Base-by-base conservation (phyloP, 108 stramenopile species). In the Pseudonitzschia multistriata region DNA sequence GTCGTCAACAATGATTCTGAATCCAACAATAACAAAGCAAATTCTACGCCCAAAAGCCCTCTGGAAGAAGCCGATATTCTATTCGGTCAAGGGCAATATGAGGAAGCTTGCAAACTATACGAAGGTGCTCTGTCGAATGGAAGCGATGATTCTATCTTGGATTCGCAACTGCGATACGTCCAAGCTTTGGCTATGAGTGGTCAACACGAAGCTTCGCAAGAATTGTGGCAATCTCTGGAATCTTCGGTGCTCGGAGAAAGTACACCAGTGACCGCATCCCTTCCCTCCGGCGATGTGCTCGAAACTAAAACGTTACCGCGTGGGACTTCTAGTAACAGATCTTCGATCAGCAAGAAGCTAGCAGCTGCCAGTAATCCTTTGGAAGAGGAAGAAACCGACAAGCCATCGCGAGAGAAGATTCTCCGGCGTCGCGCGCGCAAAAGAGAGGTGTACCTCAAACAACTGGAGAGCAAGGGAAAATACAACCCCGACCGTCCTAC, bases 401-500 rank as follows among this genome's bases (percentile, higher is more conserved):
- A 35, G 67, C 79, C 27, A 72, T 71, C 59, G 67, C 71, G 68
- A 39, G 89, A 90, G 49, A 63, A 81, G 15, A 76, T 93, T 19
- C 73, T 89, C 27, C 82, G 85, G 37, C 85, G 81, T 64, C 84
- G 92, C 34, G 79, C 88, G 2, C 66, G 66, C 48, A 83, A 80
- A 61, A 80, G 87, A 22, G 82, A 85, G 42, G 85, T 77, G 6
- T 88, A 94, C 53, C 67, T 94, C 42, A 69, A 82, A 11, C 28
- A 82, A 36, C 67, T 93, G 49, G 76, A 85, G 67, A 45, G 52
- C 52, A 77, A 83, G 60, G 89, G 89, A 25, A 30, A 74, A 14
- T 90, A 91, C 74, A 83, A 94, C 77, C 89, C 94, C 5, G 84
- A 82, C 64, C 88, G 89, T 66, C 79, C 87, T 17, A 70, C 81